Evolutionary conservation across 345 rosid species (phyloP).

Genomic region (Xanthoceras sorbifolium): DNA sequence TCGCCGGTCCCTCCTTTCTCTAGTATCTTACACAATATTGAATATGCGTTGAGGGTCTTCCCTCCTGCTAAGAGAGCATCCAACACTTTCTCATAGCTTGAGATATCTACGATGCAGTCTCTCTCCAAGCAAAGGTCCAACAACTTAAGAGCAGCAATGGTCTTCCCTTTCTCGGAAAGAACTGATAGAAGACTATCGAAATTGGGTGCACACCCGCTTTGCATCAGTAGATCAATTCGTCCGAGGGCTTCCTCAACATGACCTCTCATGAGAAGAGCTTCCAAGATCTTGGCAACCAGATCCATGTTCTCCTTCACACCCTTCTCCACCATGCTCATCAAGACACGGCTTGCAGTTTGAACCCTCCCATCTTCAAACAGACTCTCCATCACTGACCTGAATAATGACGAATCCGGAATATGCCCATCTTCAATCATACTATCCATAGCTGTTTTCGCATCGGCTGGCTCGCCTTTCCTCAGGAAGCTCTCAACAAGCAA

Average conservation of each 20-base stretch:
- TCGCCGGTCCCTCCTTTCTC: constrained; percentile 67
- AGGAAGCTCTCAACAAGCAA: constrained; percentile 79
- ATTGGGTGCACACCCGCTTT: constrained; percentile 49
- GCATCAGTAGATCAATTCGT: constrained; percentile 72
- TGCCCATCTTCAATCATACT: constrained; percentile 85
- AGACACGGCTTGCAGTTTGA: constrained; percentile 90
- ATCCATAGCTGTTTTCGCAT: constrained; percentile 83
- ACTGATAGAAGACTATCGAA: constrained; percentile 60
- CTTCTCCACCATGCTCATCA: constrained; percentile 87
- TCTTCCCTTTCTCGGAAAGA: constrained; percentile 79
- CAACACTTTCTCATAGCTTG: constrained; percentile 79
- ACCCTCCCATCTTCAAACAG: constrained; percentile 86
- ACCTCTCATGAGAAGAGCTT: constrained; percentile 86
- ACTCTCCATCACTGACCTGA: constrained; percentile 81
- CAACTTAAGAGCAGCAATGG: constrained; percentile 79
- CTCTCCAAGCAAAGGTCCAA: constrained; percentile 74
- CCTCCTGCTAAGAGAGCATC: constrained; percentile 81
- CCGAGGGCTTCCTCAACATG: constrained; percentile 93
- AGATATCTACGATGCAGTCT: constrained; percentile 52
- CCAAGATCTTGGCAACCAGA: constrained; percentile 71
- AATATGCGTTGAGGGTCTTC: constrained; percentile 88
- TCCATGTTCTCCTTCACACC: constrained; percentile 79
- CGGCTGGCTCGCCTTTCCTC: constrained; percentile 92
- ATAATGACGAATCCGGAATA: constrained; percentile 63
- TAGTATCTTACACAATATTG: constrained; percentile 75